Conservation (phyloP, 2,329 filamentous ascomycete species). For the Trichocomaceae sp. region DNA sequence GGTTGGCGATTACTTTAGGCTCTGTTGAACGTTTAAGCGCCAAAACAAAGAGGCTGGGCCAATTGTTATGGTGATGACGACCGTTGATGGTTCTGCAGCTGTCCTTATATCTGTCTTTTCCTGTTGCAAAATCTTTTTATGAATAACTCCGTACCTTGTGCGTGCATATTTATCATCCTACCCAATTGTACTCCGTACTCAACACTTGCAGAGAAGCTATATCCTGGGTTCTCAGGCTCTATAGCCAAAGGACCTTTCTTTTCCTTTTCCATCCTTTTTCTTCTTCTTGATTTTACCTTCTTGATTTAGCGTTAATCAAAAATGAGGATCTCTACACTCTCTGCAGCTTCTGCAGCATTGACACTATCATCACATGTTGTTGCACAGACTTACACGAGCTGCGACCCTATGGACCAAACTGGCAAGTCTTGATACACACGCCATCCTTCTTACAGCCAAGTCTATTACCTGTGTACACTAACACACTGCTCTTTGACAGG, state of each 20-base stretch:
- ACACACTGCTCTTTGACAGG: constrained; percentile 32
- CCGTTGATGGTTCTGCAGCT: background rate
- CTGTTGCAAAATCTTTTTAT: background rate
- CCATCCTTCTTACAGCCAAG: background rate
- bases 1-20: background rate
- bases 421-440: background rate
- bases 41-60: constrained; percentile 6
- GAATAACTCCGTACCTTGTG: background rate
- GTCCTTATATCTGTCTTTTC: background rate
- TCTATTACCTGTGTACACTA: background rate
- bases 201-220: background rate
- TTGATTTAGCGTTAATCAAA: constrained; percentile 4
- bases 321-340: constrained; percentile 27
- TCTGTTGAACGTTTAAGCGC: background rate
- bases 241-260: constrained; percentile 1
- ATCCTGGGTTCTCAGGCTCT: background rate
- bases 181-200: background rate
- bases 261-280: background rate
- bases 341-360: constrained; percentile 24
- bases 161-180: background rate
- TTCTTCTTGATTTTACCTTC: background rate
- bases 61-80: background rate
- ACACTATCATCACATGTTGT: constrained; percentile 22
- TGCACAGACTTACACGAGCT: constrained; percentile 41
- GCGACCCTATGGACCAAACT: constrained; percentile 37